Conservation (phyloP, 768 basidiomycete species). For the Flagelloscypha sp. region DNA sequence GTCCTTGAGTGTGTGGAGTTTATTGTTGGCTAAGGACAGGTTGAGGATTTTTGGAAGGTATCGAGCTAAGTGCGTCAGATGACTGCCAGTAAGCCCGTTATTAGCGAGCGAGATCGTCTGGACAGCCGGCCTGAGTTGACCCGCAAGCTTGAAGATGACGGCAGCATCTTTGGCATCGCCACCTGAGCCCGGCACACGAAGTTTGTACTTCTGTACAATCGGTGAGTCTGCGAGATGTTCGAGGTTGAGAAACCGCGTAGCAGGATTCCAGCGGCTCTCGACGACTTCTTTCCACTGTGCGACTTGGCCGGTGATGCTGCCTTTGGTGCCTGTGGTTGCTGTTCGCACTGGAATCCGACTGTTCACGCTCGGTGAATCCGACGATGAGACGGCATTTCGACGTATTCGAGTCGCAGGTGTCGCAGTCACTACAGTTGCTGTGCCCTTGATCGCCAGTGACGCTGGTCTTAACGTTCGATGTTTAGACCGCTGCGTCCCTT, state of each 20-base stretch:
- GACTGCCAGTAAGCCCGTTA: slow-evolving; percentile 50
- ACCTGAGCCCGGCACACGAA: slow-evolving; percentile 64
- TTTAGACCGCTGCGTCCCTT: too few species aligned
- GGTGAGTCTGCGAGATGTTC: slow-evolving; percentile 81
- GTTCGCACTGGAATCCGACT: slow-evolving; percentile 5
- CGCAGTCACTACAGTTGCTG: too few species aligned
- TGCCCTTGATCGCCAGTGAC: too few species aligned
- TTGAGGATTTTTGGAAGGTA: slow-evolving; percentile 77
- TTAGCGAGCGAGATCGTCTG: slow-evolving; percentile 82
- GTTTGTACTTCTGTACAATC: slow-evolving; percentile 59
- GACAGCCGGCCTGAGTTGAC: slow-evolving; percentile 68
- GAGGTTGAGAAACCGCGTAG: slow-evolving; percentile 67
- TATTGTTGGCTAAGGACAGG: slow-evolving; percentile 74
- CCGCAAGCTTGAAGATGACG: slow-evolving; percentile 85
- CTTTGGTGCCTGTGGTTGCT: slow-evolving; percentile 10
- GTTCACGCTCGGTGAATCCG: slow-evolving; percentile 2
- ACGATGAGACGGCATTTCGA: slow-evolving; percentile 43
- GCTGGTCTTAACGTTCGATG: too few species aligned
- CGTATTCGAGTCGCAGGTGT: too few species aligned
- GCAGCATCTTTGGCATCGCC: slow-evolving; percentile 59
- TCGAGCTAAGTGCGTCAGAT: slow-evolving; percentile 54
- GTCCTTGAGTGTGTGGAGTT: slow-evolving; percentile 61
- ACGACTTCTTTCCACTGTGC: slow-evolving; percentile 76
- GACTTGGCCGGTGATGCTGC: slow-evolving; percentile 32
- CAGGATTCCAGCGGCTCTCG: slow-evolving; percentile 60